Evolutionary conservation across 768 basidiomycete genomes (phyloP).

Genomic region (Sistotremastrum niveocremeum): DNA sequence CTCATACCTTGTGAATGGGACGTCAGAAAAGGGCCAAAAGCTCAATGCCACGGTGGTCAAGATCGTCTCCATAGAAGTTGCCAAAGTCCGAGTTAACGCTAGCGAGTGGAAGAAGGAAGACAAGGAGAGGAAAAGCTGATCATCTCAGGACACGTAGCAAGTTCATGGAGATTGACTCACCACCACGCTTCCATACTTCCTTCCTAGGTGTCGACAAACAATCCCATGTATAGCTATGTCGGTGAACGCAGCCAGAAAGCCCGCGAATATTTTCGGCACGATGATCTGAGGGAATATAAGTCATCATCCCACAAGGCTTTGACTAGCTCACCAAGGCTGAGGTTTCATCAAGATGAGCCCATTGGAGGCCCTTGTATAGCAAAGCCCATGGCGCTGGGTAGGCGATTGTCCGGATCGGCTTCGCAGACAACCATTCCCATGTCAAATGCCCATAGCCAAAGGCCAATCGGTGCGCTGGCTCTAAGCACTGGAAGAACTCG

Average conservation of each 20-base stretch:
- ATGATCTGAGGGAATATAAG: conserved; percentile 35
- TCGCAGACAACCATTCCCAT: conserved; percentile 81
- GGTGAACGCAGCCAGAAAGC: conserved; percentile 61
- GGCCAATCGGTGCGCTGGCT: conserved; percentile 78
- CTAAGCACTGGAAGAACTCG: conserved; percentile 90
- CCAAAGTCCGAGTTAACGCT: conserved; percentile 74
- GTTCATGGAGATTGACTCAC: conserved; percentile 32
- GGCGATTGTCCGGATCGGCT: conserved; percentile 64
- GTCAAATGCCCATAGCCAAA: conserved; percentile 88
- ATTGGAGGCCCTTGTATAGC: conserved; percentile 57
- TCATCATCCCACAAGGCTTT: conserved; percentile 1
- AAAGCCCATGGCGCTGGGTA: conserved; percentile 78
- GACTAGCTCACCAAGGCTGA: conserved; percentile 38
- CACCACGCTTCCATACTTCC: conserved; percentile 39
- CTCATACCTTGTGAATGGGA: neutral
- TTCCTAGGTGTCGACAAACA: conserved; percentile 42
- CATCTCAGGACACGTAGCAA: neutral
- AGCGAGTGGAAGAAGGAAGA: conserved; percentile 81
- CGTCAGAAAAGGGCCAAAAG: conserved; percentile 52
- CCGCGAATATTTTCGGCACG: conserved; percentile 66
- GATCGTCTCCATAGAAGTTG: conserved; percentile 87
- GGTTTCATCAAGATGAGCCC: conserved; percentile 37
- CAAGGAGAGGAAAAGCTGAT: conserved; percentile 64
- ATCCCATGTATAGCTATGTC: conserved; percentile 65
- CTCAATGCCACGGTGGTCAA: conserved; percentile 66